Base-by-base conservation (phyloP, 768 basidiomycete genomes). In the Suillus brevipes region DNA sequence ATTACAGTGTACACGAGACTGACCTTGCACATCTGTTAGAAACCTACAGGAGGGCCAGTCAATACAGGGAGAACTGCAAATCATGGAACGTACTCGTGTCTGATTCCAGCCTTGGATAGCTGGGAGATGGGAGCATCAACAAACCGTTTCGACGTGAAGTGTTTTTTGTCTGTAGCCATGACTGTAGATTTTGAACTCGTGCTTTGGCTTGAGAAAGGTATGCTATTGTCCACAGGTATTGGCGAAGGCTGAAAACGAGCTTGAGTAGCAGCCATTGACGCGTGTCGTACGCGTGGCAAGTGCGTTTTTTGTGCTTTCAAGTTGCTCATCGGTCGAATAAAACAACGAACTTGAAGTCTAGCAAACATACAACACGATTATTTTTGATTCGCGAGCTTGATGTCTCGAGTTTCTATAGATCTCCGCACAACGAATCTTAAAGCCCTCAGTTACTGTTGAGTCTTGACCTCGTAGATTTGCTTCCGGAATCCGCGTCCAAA, bases 11-110 rank as follows among this genome's bases (percentile, higher is more conserved):
- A 25, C 16, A 18, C 31, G 1, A 61, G 60, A 58, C 75, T 40
- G 40, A 79, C 81, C 81, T 78, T 84, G 83, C 18, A 83, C 83
- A 65, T 84, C 82, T 31, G 82, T 81, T 76, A 84, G 70, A 65
- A 76, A 79, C 66, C 81, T 82, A 61, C 28, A n/a, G 57, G 36
- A 23, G 64, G 12, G 16, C 10, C 57, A 16, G 16, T 64, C 60
- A 64, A 63, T 37, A 49, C 23, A 40, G 12, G 31, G 42, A 56
- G 23, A 52, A 45, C 42, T 58, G 52, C 20, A 52, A 45, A 55
- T 40, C 23, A 65, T 63, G 38, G 16, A 60, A 69, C 82, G 61
- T 69, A 83, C 79, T 83, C 79, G 68, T 84, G 80, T 65, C 71
- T 73, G 37, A 84, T 80, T 1, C 78, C 79, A 63, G 66, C 69